A percentile compares a stretch with the other conserved stretches of the same genome.
Conservation (phyloP, 805 yeast species). For the Ogataea saltuana region DNA sequence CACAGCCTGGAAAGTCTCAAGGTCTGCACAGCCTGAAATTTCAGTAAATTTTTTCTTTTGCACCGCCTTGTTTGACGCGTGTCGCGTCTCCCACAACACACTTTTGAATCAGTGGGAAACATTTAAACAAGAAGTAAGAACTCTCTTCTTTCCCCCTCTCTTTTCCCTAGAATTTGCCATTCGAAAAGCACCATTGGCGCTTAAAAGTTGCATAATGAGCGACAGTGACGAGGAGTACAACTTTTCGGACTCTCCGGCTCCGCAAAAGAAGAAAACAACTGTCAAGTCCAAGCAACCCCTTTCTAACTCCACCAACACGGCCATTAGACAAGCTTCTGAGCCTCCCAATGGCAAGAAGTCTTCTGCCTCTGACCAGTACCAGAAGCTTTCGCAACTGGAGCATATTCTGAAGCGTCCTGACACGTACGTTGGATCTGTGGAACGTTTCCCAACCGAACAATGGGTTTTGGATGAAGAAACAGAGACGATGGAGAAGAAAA, state of each 20-base stretch:
- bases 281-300: slow-evolving; percentile 42
- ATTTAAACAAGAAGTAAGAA: neutral
- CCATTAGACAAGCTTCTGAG: slow-evolving; percentile 4
- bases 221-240: slow-evolving; percentile 15
- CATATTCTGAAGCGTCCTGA: slow-evolving; percentile 97
- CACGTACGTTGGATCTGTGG: slow-evolving; percentile 95
- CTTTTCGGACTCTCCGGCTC: slow-evolving; percentile 12
- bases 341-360: slow-evolving; percentile 16
- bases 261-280: slow-evolving; percentile 9
- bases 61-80: neutral
- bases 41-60: neutral
- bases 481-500: slow-evolving; percentile 56
- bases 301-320: slow-evolving; percentile 28
- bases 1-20: too few species aligned
- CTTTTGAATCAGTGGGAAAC: neutral
- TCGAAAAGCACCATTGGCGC: too few species aligned
- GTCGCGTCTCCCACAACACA: neutral
- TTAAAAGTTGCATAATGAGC: slow-evolving; percentile 15
- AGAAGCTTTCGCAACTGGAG: slow-evolving; percentile 90
- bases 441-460: slow-evolving; percentile 71
- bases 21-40: neutral
- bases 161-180: neutral
- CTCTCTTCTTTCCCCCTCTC: neutral
- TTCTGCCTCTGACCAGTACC: slow-evolving; percentile 73
- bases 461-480: slow-evolving; percentile 80